Percentiles rank a stretch among this genome's conserved stretches.
Evolutionary conservation across 176 grass and related monocot species (phyloP).

Genomic region (Eleusine coracana): DNA sequence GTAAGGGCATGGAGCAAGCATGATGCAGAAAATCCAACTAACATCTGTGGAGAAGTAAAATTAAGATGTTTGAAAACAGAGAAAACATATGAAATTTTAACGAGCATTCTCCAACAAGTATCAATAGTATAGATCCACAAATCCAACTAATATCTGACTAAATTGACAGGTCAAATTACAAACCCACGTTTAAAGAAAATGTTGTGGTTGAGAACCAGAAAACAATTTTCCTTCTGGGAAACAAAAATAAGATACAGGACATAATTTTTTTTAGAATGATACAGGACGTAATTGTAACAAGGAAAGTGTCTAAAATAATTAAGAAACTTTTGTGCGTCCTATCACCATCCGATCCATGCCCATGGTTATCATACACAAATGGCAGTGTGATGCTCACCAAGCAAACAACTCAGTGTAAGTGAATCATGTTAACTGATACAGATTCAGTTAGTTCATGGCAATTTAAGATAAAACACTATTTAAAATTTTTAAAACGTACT

Average conservation of each 20-base stretch:
- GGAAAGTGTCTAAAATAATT: no score
- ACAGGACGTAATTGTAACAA: no score
- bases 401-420: no score
- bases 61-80: not conserved
- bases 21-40: not conserved
- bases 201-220: conserved; percentile 5
- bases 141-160: not conserved
- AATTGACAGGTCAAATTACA: not conserved
- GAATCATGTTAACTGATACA: no score
- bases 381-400: no score
- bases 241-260: no score
- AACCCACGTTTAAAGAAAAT: not conserved
- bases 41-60: not conserved
- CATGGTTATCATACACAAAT: no score
- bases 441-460: no score
- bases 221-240: not conserved
- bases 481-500: no score
- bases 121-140: not conserved
- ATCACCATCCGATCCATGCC: no score
- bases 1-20: not conserved
- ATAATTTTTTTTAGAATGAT: no score
- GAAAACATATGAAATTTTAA: not conserved
- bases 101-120: not conserved
- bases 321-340: no score
- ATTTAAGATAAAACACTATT: not conserved